These are phyloP conservation scores for Sphaceloma murrayae DNA, from an alignment of 2,329 filamentous ascomycete genomes.

Conservation along the genomic window DNA sequence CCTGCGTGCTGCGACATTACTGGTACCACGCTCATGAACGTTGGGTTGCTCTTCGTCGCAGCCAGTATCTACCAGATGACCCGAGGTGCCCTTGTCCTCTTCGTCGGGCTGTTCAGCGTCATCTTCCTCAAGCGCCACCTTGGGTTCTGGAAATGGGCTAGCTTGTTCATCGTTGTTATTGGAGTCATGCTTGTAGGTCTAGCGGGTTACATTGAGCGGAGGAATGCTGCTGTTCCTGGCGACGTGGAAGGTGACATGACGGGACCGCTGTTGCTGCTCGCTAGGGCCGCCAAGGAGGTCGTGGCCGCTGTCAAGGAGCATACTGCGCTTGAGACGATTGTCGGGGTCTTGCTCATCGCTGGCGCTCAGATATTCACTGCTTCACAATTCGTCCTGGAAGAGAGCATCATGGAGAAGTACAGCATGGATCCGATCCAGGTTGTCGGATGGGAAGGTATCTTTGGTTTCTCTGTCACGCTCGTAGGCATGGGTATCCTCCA, in stretches of 20 bases:
- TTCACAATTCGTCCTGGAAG: constrained; percentile 90
- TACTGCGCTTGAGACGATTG: constrained; percentile 57
- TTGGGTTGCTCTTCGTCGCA: constrained; percentile 83
- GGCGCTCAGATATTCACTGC: constrained; percentile 95
- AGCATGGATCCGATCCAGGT: constrained; percentile 78
- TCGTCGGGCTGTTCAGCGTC: constrained; percentile 92
- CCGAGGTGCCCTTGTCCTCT: constrained; percentile 82
- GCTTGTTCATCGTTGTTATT: constrained; percentile 73
- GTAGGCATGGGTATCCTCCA: constrained; percentile 74
- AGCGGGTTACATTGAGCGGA: constrained; percentile 72
- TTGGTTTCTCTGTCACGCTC: constrained; percentile 74
- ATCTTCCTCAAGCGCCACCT: constrained; percentile 74
- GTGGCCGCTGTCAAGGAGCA: constrained; percentile 38
- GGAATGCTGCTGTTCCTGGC: constrained; percentile 33
- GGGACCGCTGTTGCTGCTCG: constrained; percentile 23
- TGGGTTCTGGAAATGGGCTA: constrained; percentile 83
- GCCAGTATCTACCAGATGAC: constrained; percentile 99
- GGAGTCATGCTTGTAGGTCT: constrained; percentile 87
- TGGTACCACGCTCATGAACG: constrained; percentile 95
- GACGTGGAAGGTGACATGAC: constrained; percentile 24
- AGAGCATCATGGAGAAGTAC: constrained; percentile 77
- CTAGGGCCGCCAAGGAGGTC: constrained; percentile 27
- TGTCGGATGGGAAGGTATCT: constrained; percentile 92
- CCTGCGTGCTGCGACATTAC: constrained; percentile 90
- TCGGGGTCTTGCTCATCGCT: constrained; percentile 85